Conservation (phyloP, 2,329 filamentous ascomycete genomes). For the Penicillium sp. region DNA sequence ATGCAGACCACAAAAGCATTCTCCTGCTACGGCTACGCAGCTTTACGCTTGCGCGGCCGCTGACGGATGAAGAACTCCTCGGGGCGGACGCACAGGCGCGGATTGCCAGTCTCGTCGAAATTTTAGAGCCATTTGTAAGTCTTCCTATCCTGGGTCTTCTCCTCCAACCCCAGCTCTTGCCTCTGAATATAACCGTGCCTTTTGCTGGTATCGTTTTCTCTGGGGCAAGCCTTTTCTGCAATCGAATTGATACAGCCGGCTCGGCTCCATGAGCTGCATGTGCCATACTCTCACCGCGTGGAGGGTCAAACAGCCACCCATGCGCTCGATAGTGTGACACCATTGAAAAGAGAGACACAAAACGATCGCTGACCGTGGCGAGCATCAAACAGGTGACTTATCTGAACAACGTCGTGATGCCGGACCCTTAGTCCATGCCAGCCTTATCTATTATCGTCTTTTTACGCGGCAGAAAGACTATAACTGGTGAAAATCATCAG, state of each 20-base stretch:
- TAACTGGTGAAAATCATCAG: too few relatives aligned
- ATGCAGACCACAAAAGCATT: constrained; percentile 69
- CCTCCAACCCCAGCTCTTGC: neutral
- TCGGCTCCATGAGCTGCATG: neutral
- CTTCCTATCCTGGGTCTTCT: neutral
- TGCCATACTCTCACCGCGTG: constrained; percentile 5
- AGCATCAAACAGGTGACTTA: constrained; percentile 55
- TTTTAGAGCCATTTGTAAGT: constrained; percentile 76
- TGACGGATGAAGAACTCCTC: constrained; percentile 61
- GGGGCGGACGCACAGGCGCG: constrained; percentile 57
- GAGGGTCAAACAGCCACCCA: too few relatives aligned
- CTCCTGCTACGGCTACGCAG: constrained; percentile 72
- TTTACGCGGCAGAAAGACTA: too few relatives aligned
- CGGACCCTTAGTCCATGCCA: constrained; percentile 43
- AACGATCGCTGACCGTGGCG: constrained; percentile 23
- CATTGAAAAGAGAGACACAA: too few relatives aligned
- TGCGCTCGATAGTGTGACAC: too few relatives aligned
- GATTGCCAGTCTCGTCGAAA: constrained; percentile 58
- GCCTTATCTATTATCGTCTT: too few relatives aligned
- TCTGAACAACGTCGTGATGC: constrained; percentile 68
- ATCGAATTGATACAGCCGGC: neutral
- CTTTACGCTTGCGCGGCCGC: constrained; percentile 64
- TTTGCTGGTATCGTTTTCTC: too few relatives aligned
- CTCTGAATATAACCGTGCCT: too few relatives aligned
- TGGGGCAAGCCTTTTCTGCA: too few relatives aligned